A percentile compares a stretch with the other conserved stretches of the same genome.
Conservation (phyloP, 179 eudicot species). For the Gypsophila paniculata region DNA sequence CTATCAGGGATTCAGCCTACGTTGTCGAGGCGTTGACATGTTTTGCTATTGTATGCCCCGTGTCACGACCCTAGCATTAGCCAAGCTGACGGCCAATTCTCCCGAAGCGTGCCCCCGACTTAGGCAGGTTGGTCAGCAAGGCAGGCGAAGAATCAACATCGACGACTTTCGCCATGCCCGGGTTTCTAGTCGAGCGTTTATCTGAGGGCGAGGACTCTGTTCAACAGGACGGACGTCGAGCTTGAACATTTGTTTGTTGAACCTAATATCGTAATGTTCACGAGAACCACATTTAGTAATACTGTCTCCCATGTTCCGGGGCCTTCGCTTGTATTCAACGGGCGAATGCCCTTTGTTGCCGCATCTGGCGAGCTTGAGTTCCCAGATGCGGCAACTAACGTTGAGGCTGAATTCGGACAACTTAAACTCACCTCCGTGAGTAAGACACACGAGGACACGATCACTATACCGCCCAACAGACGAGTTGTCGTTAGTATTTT, state of each 20-base stretch:
- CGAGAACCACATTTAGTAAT: neutral
- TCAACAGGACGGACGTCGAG: neutral
- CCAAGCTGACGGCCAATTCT: neutral
- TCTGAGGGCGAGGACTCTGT: neutral
- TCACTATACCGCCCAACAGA: neutral
- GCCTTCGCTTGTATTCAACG: neutral
- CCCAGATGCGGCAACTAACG: neutral
- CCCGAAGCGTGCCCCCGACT: neutral
- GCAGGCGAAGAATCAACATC: neutral
- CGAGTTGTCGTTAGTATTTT: neutral
- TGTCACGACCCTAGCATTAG: too few relatives aligned
- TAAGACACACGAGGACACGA: neutral
- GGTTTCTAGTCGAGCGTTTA: neutral
- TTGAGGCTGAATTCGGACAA: neutral
- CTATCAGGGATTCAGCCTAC: neutral
- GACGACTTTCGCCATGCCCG: neutral
- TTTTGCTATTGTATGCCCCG: neutral
- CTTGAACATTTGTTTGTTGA: neutral
- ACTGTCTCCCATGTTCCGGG: neutral
- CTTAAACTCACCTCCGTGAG: too few relatives aligned
- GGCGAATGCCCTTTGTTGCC: neutral
- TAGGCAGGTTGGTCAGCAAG: neutral
- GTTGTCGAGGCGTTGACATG: neutral
- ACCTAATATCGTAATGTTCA: too few relatives aligned
- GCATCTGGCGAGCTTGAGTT: neutral